Percentiles rank a stretch among this genome's conserved stretches.
Conservation (phyloP, 208 protist species). For the Endotrypanum monterogeii region DNA sequence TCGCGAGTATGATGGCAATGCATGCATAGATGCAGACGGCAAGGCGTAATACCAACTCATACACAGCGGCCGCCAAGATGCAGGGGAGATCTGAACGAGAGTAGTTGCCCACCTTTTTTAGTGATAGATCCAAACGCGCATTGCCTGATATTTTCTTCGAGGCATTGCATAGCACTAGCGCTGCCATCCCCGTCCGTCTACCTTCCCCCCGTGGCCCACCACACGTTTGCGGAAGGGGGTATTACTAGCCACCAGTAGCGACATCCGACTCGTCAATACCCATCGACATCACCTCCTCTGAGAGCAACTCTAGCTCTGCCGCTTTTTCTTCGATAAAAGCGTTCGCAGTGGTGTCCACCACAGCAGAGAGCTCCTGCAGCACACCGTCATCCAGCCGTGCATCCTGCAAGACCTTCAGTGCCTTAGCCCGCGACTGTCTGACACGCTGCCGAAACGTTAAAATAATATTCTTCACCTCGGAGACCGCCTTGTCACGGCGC, state of each 20-base stretch:
- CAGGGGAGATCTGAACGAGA: background rate
- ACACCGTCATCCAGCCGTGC: constrained; percentile 63
- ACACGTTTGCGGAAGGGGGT: background rate
- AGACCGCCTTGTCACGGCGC: constrained; percentile 59
- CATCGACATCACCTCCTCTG: constrained; percentile 85
- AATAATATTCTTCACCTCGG: constrained; percentile 54
- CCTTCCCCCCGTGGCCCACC: too few species aligned
- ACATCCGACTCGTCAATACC: constrained; percentile 77
- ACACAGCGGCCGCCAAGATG: background rate
- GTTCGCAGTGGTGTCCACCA: constrained; percentile 56
- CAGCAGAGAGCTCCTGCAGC: constrained; percentile 53
- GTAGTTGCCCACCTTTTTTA: background rate
- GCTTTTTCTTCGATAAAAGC: constrained; percentile 78
- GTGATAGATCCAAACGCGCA: background rate
- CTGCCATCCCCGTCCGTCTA: background rate
- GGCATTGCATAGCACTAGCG: background rate
- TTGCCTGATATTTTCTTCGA: background rate
- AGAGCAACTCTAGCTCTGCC: constrained; percentile 66
- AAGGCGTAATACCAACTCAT: background rate
- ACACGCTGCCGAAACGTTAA: constrained; percentile 53
- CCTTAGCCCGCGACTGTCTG: constrained; percentile 60
- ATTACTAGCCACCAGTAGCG: constrained; percentile 5
- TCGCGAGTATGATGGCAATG: background rate
- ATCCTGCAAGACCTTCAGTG: constrained; percentile 68
- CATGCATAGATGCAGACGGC: background rate